Evolutionary conservation across 345 rosid genomes (phyloP).

Genomic region (Punica granatum): DNA sequence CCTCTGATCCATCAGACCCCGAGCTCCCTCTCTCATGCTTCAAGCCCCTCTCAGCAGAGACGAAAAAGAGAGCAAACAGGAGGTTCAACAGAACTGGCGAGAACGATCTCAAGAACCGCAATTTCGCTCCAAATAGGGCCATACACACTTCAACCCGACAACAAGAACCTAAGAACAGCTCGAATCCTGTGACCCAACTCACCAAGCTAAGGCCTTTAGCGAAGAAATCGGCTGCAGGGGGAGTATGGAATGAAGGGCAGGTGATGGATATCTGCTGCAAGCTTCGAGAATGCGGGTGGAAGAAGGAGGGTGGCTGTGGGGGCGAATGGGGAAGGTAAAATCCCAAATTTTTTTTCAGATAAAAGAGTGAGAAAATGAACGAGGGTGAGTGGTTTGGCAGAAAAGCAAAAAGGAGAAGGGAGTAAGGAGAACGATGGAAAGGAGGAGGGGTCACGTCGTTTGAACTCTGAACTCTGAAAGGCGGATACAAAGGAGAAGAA

Average conservation of each 20-base stretch:
- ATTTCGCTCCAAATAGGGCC: conserved; percentile 2
- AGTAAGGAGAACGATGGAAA: too few species aligned
- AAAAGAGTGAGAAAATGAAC: too few species aligned
- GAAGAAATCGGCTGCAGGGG: neutral
- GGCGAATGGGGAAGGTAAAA: too few species aligned
- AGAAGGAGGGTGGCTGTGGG: too few species aligned
- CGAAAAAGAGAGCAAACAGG: conserved; percentile 13
- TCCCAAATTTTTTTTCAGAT: too few species aligned
- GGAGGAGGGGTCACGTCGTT: too few species aligned
- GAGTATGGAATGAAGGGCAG: neutral
- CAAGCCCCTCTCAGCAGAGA: conserved; percentile 19
- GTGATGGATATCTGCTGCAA: neutral
- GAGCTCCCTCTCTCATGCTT: neutral
- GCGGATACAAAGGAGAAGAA: too few species aligned
- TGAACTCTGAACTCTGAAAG: too few species aligned
- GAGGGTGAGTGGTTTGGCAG: too few species aligned
- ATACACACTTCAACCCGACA: neutral
- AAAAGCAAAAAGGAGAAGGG: too few species aligned
- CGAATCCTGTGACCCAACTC: neutral
- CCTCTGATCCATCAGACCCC: conserved; percentile 1
- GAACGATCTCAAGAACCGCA: conserved; percentile 4
- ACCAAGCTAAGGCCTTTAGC: neutral
- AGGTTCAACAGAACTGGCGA: conserved; percentile 2
- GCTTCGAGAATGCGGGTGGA: neutral
- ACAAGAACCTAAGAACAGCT: neutral